Base-by-base conservation (phyloP, 164 flowering plant genomes). In the Warburgia ugandensis region DNA sequence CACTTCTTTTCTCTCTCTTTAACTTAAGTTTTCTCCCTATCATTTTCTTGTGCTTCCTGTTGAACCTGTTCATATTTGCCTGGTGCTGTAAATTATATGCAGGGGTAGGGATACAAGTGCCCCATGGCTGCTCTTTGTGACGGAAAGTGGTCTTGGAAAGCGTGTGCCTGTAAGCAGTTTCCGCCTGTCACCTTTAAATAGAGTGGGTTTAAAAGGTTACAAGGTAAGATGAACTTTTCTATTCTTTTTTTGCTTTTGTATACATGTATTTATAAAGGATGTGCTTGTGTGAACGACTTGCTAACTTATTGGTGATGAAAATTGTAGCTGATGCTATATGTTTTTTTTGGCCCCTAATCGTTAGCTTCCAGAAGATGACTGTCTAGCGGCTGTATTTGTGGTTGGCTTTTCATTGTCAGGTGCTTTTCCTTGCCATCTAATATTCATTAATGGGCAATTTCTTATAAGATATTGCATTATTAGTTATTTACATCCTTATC, bases 101-200 rank as follows among this genome's bases (percentile, higher is more conserved):
- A 79, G 87, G 41, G 60, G 31, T 31, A 79, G 56, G 61, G 54
- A 60, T 45, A 19, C 40, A 10, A 42, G 59, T 46, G 89, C 95
- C 14, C 99, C 96, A 26, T 88, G 96, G 94, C 55, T 92, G 67
- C 60, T 92, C 57, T 86, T 88, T 72, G 75, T 92, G 39, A 80
- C 96, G 42, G 95, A 88, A 63, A 74, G 68, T 69, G 97, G 99
- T 36, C 54, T 45, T 54, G 99, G 99, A 28, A 92, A 92, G 84
- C 88, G 99, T 50, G 99, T 92, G 56, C 85, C 97, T 27, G 39
- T 92, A 46, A 79, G 78, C 66, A 72, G 79, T 52, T 92, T 92
- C 67, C 86, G 78, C 28, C 22, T 57, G 37, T 83, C 79, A 27
- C 63, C 73, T 42, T 64, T 79, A 65, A 88, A 79, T 42, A 83